A percentile compares a stretch with the other conserved stretches of the same genome.
Evolutionary conservation across 225 moss, liverwort and hornwort genomes (phyloP).

Genomic region (Climacium dendroides): DNA sequence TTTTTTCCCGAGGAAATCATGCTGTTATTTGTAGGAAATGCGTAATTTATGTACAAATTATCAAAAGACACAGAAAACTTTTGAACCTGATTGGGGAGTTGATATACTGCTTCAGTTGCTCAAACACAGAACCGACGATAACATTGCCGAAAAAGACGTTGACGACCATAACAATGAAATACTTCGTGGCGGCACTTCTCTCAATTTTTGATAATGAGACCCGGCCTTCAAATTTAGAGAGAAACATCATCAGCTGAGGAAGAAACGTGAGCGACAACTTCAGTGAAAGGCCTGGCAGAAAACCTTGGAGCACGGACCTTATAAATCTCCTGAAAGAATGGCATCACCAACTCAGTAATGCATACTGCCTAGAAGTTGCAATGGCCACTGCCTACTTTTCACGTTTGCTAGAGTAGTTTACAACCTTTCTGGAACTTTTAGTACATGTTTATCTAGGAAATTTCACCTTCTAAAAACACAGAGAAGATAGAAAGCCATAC

Average conservation of each 20-base stretch:
- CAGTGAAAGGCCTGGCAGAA: conserved; percentile 65
- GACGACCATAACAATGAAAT: conserved; percentile 80
- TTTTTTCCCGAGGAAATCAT: not conserved
- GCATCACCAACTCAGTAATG: not conserved
- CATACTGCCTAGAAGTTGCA: not conserved
- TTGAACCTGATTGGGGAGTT: conserved; percentile 50
- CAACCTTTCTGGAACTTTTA: not conserved
- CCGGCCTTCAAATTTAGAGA: conserved; percentile 73
- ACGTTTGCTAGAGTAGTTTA: not conserved
- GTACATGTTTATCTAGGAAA: not conserved
- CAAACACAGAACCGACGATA: conserved; percentile 60
- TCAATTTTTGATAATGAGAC: conserved; percentile 65
- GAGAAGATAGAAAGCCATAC: conserved; percentile 13
- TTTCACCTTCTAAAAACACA: not conserved
- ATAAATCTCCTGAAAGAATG: conserved; percentile 39
- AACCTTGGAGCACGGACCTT: conserved; percentile 70
- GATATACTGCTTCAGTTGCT: conserved; percentile 70
- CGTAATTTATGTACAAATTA: not conserved
- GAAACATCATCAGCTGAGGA: conserved; percentile 48
- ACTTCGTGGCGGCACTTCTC: conserved; percentile 55
- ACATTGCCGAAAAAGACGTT: conserved; percentile 91
- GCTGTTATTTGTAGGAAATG: not conserved
- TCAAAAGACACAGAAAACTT: not conserved
- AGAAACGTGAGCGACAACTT: conserved; percentile 62
- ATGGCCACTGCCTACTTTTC: not conserved